Evolutionary conservation across 179 eudicot species (phyloP).

Genomic region (Silene vulgaris): DNA sequence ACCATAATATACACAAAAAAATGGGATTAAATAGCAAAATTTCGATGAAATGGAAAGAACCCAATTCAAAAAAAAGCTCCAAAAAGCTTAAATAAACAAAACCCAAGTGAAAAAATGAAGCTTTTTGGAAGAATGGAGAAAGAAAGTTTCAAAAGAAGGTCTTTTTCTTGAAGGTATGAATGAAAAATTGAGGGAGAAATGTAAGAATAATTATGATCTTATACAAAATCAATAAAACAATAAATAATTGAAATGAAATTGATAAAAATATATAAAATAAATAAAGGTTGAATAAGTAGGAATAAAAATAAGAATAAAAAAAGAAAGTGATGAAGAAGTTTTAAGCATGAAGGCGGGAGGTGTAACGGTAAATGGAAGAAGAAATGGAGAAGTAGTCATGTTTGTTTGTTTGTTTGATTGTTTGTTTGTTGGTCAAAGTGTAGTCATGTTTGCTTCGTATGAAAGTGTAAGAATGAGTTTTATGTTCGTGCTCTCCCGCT

Average conservation of each 20-base stretch:
- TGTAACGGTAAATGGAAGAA: neutral
- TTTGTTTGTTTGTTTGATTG: neutral
- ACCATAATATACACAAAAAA: constrained; percentile 26
- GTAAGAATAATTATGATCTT: constrained; percentile 1
- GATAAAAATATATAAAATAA: neutral
- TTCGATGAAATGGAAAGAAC: neutral
- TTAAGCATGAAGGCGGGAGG: constrained; percentile 26
- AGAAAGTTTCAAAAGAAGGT: neutral
- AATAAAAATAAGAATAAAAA: neutral
- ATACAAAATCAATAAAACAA: neutral
- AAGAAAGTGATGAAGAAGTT: constrained; percentile 23
- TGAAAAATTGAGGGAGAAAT: constrained; percentile 10
- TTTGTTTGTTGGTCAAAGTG: constrained; percentile 17
- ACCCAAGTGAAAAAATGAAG: neutral
- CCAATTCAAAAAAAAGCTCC: constrained; percentile 1
- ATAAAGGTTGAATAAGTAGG: neutral
- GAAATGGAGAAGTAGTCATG: constrained; percentile 1
- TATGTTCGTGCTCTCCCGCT: constrained; percentile 36
- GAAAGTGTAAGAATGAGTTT: neutral
- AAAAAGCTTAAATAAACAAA: constrained; percentile 16
- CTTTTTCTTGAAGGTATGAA: constrained; percentile 12
- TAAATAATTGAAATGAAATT: neutral
- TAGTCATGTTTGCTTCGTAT: neutral
- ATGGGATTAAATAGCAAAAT: neutral
- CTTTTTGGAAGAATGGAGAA: constrained; percentile 4